Base-by-base conservation (phyloP, 2,329 filamentous ascomycete genomes). In the Fusarium scirpi region DNA sequence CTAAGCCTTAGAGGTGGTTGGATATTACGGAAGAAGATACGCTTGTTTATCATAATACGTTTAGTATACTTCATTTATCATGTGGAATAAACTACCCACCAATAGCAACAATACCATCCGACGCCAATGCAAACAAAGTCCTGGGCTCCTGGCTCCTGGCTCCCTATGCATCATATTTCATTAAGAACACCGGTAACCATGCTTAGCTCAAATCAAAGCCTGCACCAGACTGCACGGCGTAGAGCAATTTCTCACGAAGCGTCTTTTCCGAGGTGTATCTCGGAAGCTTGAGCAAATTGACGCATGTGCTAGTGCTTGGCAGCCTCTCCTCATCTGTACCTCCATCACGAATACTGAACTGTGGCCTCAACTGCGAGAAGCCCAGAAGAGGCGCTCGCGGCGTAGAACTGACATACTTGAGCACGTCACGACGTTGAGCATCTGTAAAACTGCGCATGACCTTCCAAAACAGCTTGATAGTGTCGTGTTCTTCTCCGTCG, bases 341-440 rank as follows among this genome's bases (percentile, higher is more conserved):
- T 1, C 90, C 91, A 80, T 99, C 96, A 7, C 96, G 85, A 68
- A 99, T 98, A 76, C 91, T 95, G 79, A 99, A 99, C 41, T 86
- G 85, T 4, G 96, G 96, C 60, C 91, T 92, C 69, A 99, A 82
- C 76, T 96, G 92, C 20, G 89, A 89, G 77, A 99, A 99, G 0
- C 96, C 96, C 5, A 98, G 82, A 46, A 99, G 82, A 5, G 96
- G 96, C 30, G 94, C 95, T 40, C 96, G 86, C 1, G 96, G 95
- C 12, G 96, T 98, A 29, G 92, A 95, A 8, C 94, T 99, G 48
- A 98, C 96, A 74, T 98, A 99, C 77, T 97, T 97, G 69, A 99
- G 86, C 64, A 99, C 92, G 60, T 94, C 92, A 25, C 94, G 86
- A 6, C 93, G 87, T 78, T 98, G 92, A 24, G 85, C 85, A 74